Conservation (phyloP, 495 filamentous ascomycete species). For the Penicillium cinerascens region DNA sequence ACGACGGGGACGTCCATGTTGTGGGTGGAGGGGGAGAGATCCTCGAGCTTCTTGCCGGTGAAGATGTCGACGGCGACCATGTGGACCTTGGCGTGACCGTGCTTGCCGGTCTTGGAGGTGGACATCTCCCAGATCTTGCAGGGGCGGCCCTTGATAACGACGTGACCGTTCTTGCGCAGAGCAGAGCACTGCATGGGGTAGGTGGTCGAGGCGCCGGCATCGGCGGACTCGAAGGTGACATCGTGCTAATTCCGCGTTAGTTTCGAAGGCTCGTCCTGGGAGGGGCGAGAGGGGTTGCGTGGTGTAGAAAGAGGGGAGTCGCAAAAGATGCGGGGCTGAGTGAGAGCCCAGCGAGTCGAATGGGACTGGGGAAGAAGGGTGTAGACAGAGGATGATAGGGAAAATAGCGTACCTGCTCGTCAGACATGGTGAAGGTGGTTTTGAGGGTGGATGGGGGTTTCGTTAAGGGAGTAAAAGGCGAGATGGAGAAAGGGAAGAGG, state of each 20-base stretch:
- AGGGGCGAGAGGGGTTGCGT: slow-evolving; percentile 10
- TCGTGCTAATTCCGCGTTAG: slow-evolving; percentile 52
- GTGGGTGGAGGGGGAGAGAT: slow-evolving; percentile 99
- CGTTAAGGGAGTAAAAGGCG: slow-evolving; percentile 12
- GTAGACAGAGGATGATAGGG: background rate
- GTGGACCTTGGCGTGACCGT: slow-evolving; percentile 99
- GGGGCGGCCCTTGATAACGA: slow-evolving; percentile 95
- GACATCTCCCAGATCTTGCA: slow-evolving; percentile 99
- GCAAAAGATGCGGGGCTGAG: slow-evolving; percentile 35
- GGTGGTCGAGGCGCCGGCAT: slow-evolving; percentile 90
- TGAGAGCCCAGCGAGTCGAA: slow-evolving; percentile 13
- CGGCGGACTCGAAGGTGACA: slow-evolving; percentile 83
- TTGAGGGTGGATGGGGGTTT: slow-evolving; percentile 7
- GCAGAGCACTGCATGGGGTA: slow-evolving; percentile 99
- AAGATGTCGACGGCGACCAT: slow-evolving; percentile 97
- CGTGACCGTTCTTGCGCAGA: slow-evolving; percentile 96
- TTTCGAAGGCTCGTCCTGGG: background rate
- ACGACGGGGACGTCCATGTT: slow-evolving; percentile 99
- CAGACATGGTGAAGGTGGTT: slow-evolving; percentile 40
- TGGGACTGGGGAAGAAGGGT: slow-evolving; percentile 7
- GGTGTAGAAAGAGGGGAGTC: slow-evolving; percentile 27
- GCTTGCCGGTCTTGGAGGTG: slow-evolving; percentile 99
- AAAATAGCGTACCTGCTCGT: slow-evolving; percentile 33
- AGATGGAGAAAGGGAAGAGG: slow-evolving; percentile 20
- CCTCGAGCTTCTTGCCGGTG: slow-evolving; percentile 98